Percentiles rank a stretch among this genome's conserved stretches.
These are phyloP conservation scores for Solanum piurae DNA, from an alignment of 257 asterid genomes.

Conservation along the genomic window DNA sequence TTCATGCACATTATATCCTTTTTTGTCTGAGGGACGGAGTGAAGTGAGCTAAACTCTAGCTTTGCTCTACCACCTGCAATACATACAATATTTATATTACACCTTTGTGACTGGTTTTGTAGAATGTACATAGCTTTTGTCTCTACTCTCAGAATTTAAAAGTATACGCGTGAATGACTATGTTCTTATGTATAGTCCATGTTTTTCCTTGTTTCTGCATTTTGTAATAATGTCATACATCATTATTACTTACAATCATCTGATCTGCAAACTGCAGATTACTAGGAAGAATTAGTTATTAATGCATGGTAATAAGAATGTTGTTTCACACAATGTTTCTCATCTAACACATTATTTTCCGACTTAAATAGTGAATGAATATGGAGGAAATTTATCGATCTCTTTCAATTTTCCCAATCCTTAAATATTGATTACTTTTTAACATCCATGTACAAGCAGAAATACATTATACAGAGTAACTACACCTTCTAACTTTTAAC, in stretches of 20 bases:
- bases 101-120: constrained; percentile 5
- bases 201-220: background rate
- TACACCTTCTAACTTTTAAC: background rate
- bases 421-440: background rate
- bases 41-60: constrained; percentile 5
- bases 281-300: background rate
- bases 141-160: background rate
- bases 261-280: background rate
- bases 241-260: background rate
- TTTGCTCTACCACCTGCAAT: background rate
- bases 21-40: background rate
- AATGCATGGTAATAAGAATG: background rate
- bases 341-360: background rate
- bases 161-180: background rate
- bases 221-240: background rate
- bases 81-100: background rate
- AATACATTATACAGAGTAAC: background rate
- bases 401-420: background rate
- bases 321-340: background rate
- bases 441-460: background rate
- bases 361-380: background rate
- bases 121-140: background rate
- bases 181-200: background rate
- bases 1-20: background rate
- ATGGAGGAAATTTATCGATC: background rate